Evolutionary conservation across 2,329 filamentous ascomycete genomes (phyloP), one percentile per base, ranked within the genome.

Genomic region (Hypoxylon sp.): DNA sequence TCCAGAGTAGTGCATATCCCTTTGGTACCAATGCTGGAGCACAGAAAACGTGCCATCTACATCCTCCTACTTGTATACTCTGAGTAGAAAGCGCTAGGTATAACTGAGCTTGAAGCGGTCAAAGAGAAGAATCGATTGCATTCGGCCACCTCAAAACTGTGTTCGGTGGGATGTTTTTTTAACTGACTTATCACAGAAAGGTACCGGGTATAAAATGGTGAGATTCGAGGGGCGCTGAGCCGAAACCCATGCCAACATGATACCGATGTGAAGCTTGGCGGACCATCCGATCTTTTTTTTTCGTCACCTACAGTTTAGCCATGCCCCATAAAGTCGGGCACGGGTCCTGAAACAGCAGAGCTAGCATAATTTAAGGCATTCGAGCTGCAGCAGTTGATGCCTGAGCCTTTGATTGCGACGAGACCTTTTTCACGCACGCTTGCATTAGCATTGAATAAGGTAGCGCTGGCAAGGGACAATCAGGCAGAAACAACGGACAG

Each of bases 311-410:
- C 27, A 27, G 48, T n/a, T n/a, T n/a, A n/a, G 48, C 24, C 55
- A 26, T 58, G 33, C 37, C 54, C 58, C 40, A 40, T 55, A 46
- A 57, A 40, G 56, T 55, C 57, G 53, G 52, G 52, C 21, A 50
- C 33, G 6, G 15, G 6, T 43, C 50, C 48, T 61, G 58, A 61
- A 61, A 63, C 60, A 42, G 33, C 29, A 46, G 23, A 52, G 11
- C 48, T 35, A 41, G 47, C 54, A 58, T 60, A 48, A 58, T 37
- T 31, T 41, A 55, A 57, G 35, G 57, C 53, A 58, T 46, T 62
- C 60, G 51, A 45, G 55, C 43, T 55, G 21, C 18, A 48, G 43
- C 23, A 31, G 17, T 37, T 48, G 40, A 41, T 21, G 41, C 55
- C 42, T 58, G 46, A 53, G 38, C 43, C n/a, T 45, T 37, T 35